Percentiles rank a stretch among this genome's conserved stretches.
phyloP scores from a whole-genome alignment of 345 rosid genomes.

The Tarenaya hassleriana region DNA sequence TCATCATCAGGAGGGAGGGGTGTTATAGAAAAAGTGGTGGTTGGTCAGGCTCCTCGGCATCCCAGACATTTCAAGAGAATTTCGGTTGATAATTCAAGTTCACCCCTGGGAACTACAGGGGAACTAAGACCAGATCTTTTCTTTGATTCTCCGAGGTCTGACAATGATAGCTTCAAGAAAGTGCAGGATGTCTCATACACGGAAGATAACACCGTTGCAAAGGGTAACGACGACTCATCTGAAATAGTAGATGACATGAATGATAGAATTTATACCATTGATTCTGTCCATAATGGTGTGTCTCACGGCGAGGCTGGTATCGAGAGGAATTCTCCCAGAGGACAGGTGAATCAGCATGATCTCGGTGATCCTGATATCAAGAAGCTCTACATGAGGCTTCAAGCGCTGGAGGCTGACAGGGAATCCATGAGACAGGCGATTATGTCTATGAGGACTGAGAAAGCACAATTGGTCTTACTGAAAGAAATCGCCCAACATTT shows the following conservation, averaged over 20 bases:
- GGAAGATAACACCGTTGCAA: no score
- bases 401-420: slow-evolving; percentile 94
- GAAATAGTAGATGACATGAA: slow-evolving; percentile 48
- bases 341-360: slow-evolving; percentile 38
- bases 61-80: no score
- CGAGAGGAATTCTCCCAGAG: slow-evolving; percentile 41
- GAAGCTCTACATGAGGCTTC: slow-evolving; percentile 87
- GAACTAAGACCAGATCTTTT: no score
- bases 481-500: slow-evolving; percentile 94
- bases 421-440: slow-evolving; percentile 96
- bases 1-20: slow-evolving; percentile 38
- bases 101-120: no score
- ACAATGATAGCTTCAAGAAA: no score
- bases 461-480: slow-evolving; percentile 75
- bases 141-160: no score
- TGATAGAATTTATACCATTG: slow-evolving; percentile 90
- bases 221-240: no score
- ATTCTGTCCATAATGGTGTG: slow-evolving; percentile 54
- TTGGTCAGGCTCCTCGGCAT: no score
- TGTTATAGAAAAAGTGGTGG: slow-evolving; percentile 41
- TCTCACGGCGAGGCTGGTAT: slow-evolving; percentile 38
- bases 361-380: slow-evolving; percentile 63
- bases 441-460: slow-evolving; percentile 89
- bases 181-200: no score
- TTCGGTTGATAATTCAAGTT: no score